Evolutionary conservation across 495 filamentous ascomycete species (phyloP), one percentile per base, ranked within the genome.

Genomic region (Haplographium delicatum): DNA sequence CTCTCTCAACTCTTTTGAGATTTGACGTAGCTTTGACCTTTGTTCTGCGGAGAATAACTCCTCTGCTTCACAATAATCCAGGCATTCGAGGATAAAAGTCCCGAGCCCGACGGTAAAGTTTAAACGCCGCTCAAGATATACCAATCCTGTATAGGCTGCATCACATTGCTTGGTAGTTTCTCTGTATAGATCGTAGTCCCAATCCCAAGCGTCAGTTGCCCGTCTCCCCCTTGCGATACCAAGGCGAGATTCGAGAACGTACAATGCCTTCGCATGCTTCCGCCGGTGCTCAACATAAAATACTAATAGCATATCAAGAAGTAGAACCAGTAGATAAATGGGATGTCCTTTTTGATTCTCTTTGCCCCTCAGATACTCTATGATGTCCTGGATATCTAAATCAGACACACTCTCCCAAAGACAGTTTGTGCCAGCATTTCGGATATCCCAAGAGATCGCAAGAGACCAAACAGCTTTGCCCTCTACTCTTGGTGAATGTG

Each of bases 391-490:
- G 16, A 46, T 46, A 18, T 46, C 43, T 16, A 33, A 4, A 19
- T 46, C 43, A 15, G 43, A 46, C 6, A 46, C 23, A 28, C 43
- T 46, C 16, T 46, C 43, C 10, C 31, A 46, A 5, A 46, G 27
- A 1, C 16, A 25, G 5, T 25, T 22, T 5, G 43, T 46, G 7
- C n/a, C 22, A 10, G 10, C 2, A 7, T 13, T 31, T 13, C 13
- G 18, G 6, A 10, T 18, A 22, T 46, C 26, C 43, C 43, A 46
- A 16, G 43, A 30, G 16, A 15, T n/a, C 10, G 43, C 43, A 20
- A 46, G 25, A 20, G 43, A 46, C 43, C 43, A 46, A 9, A 46
- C 22, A 20, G 43, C 43, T 33, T 46, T 46, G 15, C 6, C 43
- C 11, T 46, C 22, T 4, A 3, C 18, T 34, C 43, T 8, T 15